Percentiles rank a stretch among this genome's conserved stretches.
These are phyloP conservation scores for Cystobasidiaceae sp. DNA, from an alignment of 1,284 basidiomycete genomes.

Conservation along the genomic window DNA sequence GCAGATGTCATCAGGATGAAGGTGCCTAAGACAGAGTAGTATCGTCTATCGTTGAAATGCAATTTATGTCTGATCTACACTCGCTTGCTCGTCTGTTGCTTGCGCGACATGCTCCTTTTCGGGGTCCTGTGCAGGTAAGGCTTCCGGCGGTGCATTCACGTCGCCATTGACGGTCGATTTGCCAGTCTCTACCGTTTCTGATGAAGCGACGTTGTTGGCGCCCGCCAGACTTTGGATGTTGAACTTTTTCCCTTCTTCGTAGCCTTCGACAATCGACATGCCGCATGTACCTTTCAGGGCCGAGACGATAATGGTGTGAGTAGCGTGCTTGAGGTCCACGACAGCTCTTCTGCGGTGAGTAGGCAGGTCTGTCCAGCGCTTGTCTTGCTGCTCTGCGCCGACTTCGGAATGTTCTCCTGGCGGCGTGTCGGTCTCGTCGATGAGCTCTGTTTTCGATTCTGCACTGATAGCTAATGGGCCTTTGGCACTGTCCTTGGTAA, in stretches of 20 bases:
- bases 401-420: background rate
- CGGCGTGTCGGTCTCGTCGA: background rate
- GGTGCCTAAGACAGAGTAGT: no score
- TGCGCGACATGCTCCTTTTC: no score
- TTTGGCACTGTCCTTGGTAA: background rate
- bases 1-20: no score
- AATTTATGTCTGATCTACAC: no score
- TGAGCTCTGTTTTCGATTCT: background rate
- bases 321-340: conserved; percentile 28
- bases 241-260: conserved; percentile 14
- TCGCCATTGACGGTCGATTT: background rate
- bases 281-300: conserved; percentile 18
- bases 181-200: no score
- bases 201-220: background rate
- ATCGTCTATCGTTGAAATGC: no score
- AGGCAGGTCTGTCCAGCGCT: conserved; percentile 1
- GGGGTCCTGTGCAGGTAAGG: no score
- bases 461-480: background rate
- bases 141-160: background rate
- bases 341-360: background rate
- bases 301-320: conserved; percentile 24
- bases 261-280: conserved; percentile 22
- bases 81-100: no score
- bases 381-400: background rate
- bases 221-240: conserved; percentile 20